Percentiles rank a stretch among this genome's conserved stretches.
phyloP scores from a whole-genome alignment of 2,329 filamentous ascomycete genomes.

The Neophaeococcomyces mojaviensis region DNA sequence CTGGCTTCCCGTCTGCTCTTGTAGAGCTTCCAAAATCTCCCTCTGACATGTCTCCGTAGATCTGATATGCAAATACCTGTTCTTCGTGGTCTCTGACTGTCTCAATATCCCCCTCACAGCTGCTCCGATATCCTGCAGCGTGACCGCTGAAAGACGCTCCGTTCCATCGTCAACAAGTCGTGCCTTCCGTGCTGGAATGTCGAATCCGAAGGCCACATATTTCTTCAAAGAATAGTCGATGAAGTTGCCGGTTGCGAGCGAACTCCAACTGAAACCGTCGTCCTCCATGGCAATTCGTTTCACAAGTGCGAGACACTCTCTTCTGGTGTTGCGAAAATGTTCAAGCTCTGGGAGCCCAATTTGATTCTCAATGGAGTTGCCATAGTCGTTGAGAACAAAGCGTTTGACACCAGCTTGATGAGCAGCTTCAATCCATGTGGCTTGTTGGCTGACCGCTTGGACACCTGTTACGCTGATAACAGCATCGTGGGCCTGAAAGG shows the following conservation, averaged over 20 bases:
- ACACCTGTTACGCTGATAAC: not conserved
- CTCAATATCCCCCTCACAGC: conserved; percentile 5
- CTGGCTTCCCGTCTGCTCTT: not conserved
- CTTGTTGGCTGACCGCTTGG: not conserved
- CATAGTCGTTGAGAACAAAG: conserved; percentile 7
- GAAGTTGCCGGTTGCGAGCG: conserved; percentile 2
- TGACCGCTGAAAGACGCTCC: not conserved
- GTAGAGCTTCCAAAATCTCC: not conserved
- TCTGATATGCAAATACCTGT: conserved; percentile 1
- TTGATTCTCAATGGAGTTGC: not conserved
- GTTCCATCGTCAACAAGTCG: not conserved
- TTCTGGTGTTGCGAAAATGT: not conserved
- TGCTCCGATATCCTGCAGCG: not conserved
- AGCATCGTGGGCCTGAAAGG: not conserved
- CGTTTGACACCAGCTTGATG: not conserved
- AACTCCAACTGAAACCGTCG: not conserved
- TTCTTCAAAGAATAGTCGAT: conserved; percentile 1
- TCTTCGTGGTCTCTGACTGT: not conserved
- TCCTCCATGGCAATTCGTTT: not conserved
- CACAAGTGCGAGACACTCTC: not conserved
- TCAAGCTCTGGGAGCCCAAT: not conserved
- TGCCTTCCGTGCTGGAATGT: not conserved
- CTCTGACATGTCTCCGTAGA: conserved; percentile 5
- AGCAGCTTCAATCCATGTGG: not conserved
- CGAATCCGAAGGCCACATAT: conserved; percentile 2